Conservation (phyloP, 2,329 filamentous ascomycete genomes). For the Thielaviopsis punctulata region DNA sequence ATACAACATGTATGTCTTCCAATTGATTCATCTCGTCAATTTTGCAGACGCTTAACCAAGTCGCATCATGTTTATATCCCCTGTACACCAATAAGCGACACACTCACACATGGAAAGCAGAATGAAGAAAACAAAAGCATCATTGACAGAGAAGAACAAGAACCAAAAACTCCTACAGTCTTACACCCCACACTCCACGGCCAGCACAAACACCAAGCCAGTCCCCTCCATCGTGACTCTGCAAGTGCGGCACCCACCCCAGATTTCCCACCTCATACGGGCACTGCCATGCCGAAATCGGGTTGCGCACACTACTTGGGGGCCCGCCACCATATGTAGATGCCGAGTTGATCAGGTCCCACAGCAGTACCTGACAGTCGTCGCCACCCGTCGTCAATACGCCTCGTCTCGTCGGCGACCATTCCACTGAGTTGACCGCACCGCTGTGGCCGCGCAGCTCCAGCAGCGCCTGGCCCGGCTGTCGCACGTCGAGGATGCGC, state of each 20-base stretch:
- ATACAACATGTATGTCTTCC: no score
- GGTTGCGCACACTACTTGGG: slow-evolving; percentile 43
- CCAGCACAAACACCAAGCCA: slow-evolving; percentile 75
- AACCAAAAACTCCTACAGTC: slow-evolving; percentile 12
- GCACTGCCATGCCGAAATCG: slow-evolving; percentile 65
- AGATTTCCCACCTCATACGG: slow-evolving; percentile 78
- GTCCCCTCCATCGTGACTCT: slow-evolving; percentile 54
- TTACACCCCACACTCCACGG: slow-evolving; percentile 65
- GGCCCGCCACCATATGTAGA: slow-evolving; percentile 32
- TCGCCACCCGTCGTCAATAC: slow-evolving; percentile 83
- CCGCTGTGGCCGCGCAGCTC: slow-evolving; percentile 82
- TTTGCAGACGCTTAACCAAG: no score
- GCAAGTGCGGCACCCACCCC: slow-evolving; percentile 61
- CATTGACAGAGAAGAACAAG: background rate
- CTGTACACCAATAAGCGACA: no score
- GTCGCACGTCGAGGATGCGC: slow-evolving; percentile 86
- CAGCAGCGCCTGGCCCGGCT: slow-evolving; percentile 85
- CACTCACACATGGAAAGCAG: background rate
- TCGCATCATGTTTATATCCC: no score
- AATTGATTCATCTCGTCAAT: no score
- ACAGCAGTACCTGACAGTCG: slow-evolving; percentile 79
- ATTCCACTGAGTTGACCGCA: slow-evolving; percentile 83
- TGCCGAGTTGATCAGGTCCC: slow-evolving; percentile 68
- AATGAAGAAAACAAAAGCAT: background rate
- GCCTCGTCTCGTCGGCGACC: slow-evolving; percentile 75